Evolutionary conservation across 345 rosid species (phyloP).

Genomic region (Litchi chinensis): DNA sequence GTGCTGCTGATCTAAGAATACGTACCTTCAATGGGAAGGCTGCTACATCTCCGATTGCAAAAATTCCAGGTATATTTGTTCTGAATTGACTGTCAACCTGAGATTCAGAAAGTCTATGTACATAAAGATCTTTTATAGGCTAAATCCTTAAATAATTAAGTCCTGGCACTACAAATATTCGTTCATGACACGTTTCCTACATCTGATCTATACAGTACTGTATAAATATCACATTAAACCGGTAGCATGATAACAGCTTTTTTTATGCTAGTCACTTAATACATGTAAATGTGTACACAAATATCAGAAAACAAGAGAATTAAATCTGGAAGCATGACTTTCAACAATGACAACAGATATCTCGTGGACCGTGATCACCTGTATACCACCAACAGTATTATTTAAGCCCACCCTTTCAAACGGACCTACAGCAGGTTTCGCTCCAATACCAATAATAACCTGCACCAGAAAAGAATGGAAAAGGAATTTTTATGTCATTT

Average conservation of each 20-base stretch:
- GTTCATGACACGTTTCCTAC: constrained; percentile 1
- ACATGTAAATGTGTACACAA: not conserved
- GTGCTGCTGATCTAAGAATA: constrained; percentile 24
- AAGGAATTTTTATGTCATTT: not conserved
- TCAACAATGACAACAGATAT: not conserved
- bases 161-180: not conserved
- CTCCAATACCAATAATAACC: constrained; percentile 91
- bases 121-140: not conserved
- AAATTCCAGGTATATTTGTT: constrained; percentile 84
- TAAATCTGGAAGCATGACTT: constrained; percentile 9
- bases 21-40: constrained; percentile 92
- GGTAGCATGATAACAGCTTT: not conserved
- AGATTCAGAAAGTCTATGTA: constrained; percentile 19
- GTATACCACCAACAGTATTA: constrained; percentile 74
- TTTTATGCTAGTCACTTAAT: not conserved
- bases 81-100: constrained; percentile 90
- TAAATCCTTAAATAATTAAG: not conserved
- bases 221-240: constrained; percentile 2
- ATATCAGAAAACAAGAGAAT: not conserved
- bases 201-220: not conserved
- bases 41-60: constrained; percentile 97
- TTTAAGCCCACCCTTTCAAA: constrained; percentile 73
- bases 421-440: constrained; percentile 80
- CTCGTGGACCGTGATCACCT: constrained; percentile 44
- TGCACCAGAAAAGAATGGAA: constrained; percentile 30